Percentiles rank a stretch among this genome's conserved stretches.
phyloP scores from a whole-genome alignment of 2,329 filamentous ascomycete genomes.

The Aspergillus thermomutatus region DNA sequence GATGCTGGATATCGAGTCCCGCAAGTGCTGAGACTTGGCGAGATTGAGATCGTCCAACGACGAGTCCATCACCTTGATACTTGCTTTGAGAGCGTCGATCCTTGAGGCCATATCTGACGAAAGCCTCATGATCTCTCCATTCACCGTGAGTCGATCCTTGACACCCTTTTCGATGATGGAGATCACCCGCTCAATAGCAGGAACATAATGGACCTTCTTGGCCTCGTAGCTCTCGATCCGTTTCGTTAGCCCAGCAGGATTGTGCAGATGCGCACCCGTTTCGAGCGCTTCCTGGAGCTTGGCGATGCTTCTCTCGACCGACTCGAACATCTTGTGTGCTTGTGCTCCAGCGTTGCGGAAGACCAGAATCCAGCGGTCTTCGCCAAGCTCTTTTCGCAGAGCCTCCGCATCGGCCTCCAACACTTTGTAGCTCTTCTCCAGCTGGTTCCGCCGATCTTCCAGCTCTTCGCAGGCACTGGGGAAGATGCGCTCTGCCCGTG shows the following conservation, averaged over 20 bases:
- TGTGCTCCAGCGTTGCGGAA: slow-evolving; percentile 90
- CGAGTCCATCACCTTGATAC: slow-evolving; percentile 73
- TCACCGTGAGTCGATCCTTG: slow-evolving; percentile 89
- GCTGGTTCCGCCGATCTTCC: slow-evolving; percentile 65
- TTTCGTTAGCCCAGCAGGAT: slow-evolving; percentile 67
- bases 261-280: slow-evolving; percentile 68
- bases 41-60: slow-evolving; percentile 67
- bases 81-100: slow-evolving; percentile 71
- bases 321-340: slow-evolving; percentile 95
- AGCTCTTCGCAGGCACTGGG: slow-evolving; percentile 89
- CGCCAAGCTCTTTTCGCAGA: slow-evolving; percentile 81
- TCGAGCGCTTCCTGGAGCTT: slow-evolving; percentile 82
- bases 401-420: slow-evolving; percentile 88
- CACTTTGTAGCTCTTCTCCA: slow-evolving; percentile 84
- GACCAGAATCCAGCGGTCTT: slow-evolving; percentile 93
- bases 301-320: slow-evolving; percentile 78
- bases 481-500: slow-evolving; percentile 72
- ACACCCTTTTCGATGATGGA: slow-evolving; percentile 95
- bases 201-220: slow-evolving; percentile 90
- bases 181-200: slow-evolving; percentile 86
- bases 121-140: slow-evolving; percentile 86
- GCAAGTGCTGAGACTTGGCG: slow-evolving; percentile 67
- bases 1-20: slow-evolving; percentile 91
- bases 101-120: slow-evolving; percentile 81
- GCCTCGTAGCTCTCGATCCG: slow-evolving; percentile 91